phyloP scores from a whole-genome alignment of 805 yeast species.

The Yamadazyma paraphyllophila region DNA sequence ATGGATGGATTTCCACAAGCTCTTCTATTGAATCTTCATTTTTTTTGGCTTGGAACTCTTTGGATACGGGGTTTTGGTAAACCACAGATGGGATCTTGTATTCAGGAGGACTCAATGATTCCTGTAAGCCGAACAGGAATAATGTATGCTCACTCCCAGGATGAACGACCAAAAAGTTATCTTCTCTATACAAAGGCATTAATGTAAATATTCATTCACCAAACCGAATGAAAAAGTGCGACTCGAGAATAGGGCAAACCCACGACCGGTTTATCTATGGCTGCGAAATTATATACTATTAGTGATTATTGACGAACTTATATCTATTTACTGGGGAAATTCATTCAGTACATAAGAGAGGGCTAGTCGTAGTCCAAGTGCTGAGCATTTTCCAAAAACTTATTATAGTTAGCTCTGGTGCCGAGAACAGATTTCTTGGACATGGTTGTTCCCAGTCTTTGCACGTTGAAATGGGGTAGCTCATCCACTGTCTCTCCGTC shows the following conservation, averaged over 20 bases:
- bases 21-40: slow-evolving; percentile 21
- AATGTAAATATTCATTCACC: slow-evolving; percentile 1
- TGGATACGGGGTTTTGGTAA: slow-evolving; percentile 42
- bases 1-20: slow-evolving; percentile 55
- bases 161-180: slow-evolving; percentile 55
- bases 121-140: slow-evolving; percentile 79
- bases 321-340: too few relatives aligned
- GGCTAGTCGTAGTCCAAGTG: slow-evolving; percentile 9
- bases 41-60: slow-evolving; percentile 38
- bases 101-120: slow-evolving; percentile 70
- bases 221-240: slow-evolving; percentile 4
- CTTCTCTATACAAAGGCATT: slow-evolving; percentile 47
- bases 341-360: too few relatives aligned
- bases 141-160: slow-evolving; percentile 77
- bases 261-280: neutral
- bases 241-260: neutral
- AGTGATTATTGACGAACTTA: neutral
- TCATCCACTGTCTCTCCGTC: neutral
- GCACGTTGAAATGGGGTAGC: slow-evolving; percentile 11
- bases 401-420: slow-evolving; percentile 37
- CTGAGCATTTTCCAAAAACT: slow-evolving; percentile 33
- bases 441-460: slow-evolving; percentile 28
- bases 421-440: slow-evolving; percentile 39
- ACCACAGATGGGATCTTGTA: slow-evolving; percentile 77
- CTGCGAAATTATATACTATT: neutral